Percentiles rank a stretch among this genome's conserved stretches.
These are phyloP conservation scores for Persicaria maculosa DNA, from an alignment of 148 eudicot genomes.

Conservation along the genomic window DNA sequence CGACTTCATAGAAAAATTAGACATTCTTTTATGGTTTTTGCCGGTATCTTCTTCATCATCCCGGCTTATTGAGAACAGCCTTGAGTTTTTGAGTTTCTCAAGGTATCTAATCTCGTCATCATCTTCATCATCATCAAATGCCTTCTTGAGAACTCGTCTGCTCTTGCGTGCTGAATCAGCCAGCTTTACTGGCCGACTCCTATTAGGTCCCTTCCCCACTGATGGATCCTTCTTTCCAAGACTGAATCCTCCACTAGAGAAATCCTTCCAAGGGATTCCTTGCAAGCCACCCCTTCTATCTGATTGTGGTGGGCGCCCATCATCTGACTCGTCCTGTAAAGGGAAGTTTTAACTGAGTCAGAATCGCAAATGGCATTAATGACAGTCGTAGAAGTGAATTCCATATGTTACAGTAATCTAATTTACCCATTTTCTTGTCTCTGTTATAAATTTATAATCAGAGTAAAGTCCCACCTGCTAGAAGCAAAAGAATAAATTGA, in stretches of 20 bases:
- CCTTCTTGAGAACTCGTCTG: slow-evolving; percentile 62
- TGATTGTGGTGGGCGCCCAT: slow-evolving; percentile 26
- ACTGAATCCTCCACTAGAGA: slow-evolving; percentile 46
- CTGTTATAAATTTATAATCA: not conserved
- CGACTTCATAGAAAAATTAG: slow-evolving; percentile 41
- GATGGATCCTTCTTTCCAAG: slow-evolving; percentile 46
- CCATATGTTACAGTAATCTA: not conserved
- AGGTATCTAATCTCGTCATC: slow-evolving; percentile 92
- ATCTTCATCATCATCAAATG: slow-evolving; percentile 73
- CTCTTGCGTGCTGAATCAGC: slow-evolving; percentile 59
- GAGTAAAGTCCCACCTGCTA: not conserved
- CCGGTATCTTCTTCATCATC: slow-evolving; percentile 50
- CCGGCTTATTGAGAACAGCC: slow-evolving; percentile 30
- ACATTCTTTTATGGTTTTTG: slow-evolving; percentile 40
- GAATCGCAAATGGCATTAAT: slow-evolving; percentile 12
- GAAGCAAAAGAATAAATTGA: not conserved
- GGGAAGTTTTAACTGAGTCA: slow-evolving; percentile 12
- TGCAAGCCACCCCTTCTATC: slow-evolving; percentile 50
- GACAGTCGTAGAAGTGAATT: too few species aligned
- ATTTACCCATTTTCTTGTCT: not conserved
- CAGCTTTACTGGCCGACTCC: slow-evolving; percentile 33
- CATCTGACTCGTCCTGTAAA: slow-evolving; percentile 53
- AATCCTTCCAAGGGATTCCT: slow-evolving; percentile 84
- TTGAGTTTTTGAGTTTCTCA: slow-evolving; percentile 68
- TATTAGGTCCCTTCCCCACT: slow-evolving; percentile 33